Evolutionary conservation across 2,329 filamentous ascomycete genomes (phyloP).

Genomic region (Phaeoacremonium minimum): DNA sequence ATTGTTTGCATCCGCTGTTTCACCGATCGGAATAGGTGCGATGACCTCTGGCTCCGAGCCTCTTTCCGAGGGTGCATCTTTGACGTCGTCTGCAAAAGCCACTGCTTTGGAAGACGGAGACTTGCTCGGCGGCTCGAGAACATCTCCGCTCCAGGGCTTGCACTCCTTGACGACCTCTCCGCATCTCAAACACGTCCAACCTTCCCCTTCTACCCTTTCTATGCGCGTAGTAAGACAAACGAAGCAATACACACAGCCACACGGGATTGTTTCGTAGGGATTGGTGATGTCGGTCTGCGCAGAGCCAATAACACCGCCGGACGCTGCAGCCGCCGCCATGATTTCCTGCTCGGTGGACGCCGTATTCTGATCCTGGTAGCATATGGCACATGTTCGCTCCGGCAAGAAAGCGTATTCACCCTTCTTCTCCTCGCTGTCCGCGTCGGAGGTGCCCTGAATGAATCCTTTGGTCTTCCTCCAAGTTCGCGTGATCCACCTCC

Average conservation of each 20-base stretch:
- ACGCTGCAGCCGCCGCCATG: slow-evolving; percentile 59
- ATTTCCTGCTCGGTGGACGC: slow-evolving; percentile 71
- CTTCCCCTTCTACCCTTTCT: slow-evolving; percentile 89
- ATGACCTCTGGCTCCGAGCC: no score
- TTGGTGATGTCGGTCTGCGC: slow-evolving; percentile 93
- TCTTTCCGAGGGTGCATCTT: slow-evolving; percentile 24
- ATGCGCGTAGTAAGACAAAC: slow-evolving; percentile 88
- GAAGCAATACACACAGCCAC: slow-evolving; percentile 92
- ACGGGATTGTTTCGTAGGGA: slow-evolving; percentile 86
- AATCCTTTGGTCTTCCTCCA: slow-evolving; percentile 77
- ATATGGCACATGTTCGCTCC: slow-evolving; percentile 92
- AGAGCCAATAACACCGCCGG: slow-evolving; percentile 78
- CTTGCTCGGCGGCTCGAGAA: slow-evolving; percentile 56
- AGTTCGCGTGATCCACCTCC: slow-evolving; percentile 79
- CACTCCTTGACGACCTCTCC: slow-evolving; percentile 81
- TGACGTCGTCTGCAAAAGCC: slow-evolving; percentile 55
- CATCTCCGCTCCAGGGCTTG: slow-evolving; percentile 86
- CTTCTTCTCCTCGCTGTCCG: slow-evolving; percentile 37
- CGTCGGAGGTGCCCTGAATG: slow-evolving; percentile 38
- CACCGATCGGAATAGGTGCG: no score
- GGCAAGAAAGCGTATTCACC: slow-evolving; percentile 84
- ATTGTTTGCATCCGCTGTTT: no score
- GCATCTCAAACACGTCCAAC: slow-evolving; percentile 87
- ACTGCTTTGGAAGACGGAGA: slow-evolving; percentile 50
- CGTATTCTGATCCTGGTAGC: slow-evolving; percentile 89